Conservation (phyloP, 1,139 yeast species). For the Hemisphaericaspora lyxosophila region DNA sequence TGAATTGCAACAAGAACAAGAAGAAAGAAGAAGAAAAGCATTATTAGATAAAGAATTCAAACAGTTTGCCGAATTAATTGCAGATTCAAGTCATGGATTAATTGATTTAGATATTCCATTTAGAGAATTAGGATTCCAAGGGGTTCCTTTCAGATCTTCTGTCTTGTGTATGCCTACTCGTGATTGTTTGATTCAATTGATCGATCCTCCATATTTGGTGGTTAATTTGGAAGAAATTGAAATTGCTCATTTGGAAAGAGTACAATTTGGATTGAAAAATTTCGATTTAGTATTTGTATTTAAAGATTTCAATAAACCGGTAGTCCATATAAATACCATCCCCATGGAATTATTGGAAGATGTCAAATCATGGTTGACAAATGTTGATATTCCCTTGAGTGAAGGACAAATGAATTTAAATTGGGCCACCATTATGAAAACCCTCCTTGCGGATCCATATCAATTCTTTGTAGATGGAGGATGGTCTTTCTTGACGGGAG, state of each 20-base stretch:
- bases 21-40: conserved; percentile 90
- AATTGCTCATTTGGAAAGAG: conserved; percentile 93
- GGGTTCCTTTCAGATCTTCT: conserved; percentile 95
- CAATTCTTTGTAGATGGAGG: conserved; percentile 95
- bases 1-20: conserved; percentile 97
- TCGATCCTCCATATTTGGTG: conserved; percentile 94
- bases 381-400: conserved; percentile 90
- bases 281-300: conserved; percentile 94
- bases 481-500: conserved; percentile 86
- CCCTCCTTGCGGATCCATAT: conserved; percentile 87
- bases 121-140: conserved; percentile 94
- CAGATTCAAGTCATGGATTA: conserved; percentile 79
- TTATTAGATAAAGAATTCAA: conserved; percentile 90
- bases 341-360: conserved; percentile 92
- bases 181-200: conserved; percentile 89
- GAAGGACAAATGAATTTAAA: conserved; percentile 95
- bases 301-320: conserved; percentile 85
- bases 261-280: conserved; percentile 93
- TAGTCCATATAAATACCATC: conserved; percentile 88
- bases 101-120: conserved; percentile 92
- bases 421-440: conserved; percentile 95
- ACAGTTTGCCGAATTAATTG: conserved; percentile 83
- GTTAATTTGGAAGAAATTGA: conserved; percentile 90
- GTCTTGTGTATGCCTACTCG: conserved; percentile 97
- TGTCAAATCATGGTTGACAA: conserved; percentile 93